Conservation (phyloP, 495 filamentous ascomycete genomes). For the Chlorociboria aeruginascens region DNA sequence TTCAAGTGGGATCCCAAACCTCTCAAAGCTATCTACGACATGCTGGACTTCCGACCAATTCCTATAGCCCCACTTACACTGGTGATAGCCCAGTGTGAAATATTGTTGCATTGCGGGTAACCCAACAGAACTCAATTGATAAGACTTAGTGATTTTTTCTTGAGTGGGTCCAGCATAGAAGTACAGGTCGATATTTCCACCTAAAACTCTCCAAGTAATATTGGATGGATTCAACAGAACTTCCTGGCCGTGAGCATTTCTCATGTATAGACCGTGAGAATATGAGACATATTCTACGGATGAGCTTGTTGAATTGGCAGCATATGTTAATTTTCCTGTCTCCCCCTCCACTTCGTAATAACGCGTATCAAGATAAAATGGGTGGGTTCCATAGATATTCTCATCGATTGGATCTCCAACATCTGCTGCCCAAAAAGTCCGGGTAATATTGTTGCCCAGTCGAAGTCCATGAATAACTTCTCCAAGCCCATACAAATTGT, state of each 20-base stretch:
- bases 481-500: constrained; percentile 74
- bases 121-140: constrained; percentile 56
- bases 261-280: constrained; percentile 73
- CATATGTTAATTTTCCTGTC: constrained; percentile 40
- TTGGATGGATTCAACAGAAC: constrained; percentile 50
- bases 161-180: constrained; percentile 68
- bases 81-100: constrained; percentile 77
- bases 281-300: constrained; percentile 46
- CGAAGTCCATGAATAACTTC: constrained; percentile 66
- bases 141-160: constrained; percentile 55
- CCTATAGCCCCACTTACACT: constrained; percentile 73
- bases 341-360: constrained; percentile 38
- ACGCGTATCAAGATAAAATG: constrained; percentile 78
- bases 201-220: constrained; percentile 70
- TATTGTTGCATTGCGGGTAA: constrained; percentile 78
- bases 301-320: constrained; percentile 39
- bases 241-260: constrained; percentile 72
- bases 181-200: constrained; percentile 73
- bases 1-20: constrained; percentile 66
- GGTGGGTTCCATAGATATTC: constrained; percentile 76
- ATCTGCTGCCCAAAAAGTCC: constrained; percentile 62
- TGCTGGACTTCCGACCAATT: constrained; percentile 64
- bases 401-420: constrained; percentile 47
- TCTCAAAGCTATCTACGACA: constrained; percentile 65
- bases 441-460: constrained; percentile 60